These are phyloP conservation scores for barley (Hordeum vulgare) DNA, from an alignment of 176 grass and related monocot genomes.

Conservation along the genomic window MorexV3_pseudomolecules_assembly NC_058523.1:112367387-112367886, in stretches of 20 bases:
- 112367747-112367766: neutral
- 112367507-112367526: no score
- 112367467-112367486: no score
- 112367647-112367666: neutral
- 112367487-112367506: no score
- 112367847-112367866: neutral
- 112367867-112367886: no score
- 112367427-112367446: neutral
- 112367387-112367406: neutral
- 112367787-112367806: neutral
- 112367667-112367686: neutral
- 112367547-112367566: no score
- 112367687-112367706: neutral
- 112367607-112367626: no score
- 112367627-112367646: no score
- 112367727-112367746: no score
- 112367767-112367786: neutral
- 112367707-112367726: no score
- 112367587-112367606: no score
- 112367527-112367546: no score
- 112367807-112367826: neutral
- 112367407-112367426: neutral
- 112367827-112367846: neutral
- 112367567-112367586: no score
- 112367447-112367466: neutral